phyloP scores from a whole-genome alignment of 805 yeast genomes.

The Lachancea lanzarotensis region DNA sequence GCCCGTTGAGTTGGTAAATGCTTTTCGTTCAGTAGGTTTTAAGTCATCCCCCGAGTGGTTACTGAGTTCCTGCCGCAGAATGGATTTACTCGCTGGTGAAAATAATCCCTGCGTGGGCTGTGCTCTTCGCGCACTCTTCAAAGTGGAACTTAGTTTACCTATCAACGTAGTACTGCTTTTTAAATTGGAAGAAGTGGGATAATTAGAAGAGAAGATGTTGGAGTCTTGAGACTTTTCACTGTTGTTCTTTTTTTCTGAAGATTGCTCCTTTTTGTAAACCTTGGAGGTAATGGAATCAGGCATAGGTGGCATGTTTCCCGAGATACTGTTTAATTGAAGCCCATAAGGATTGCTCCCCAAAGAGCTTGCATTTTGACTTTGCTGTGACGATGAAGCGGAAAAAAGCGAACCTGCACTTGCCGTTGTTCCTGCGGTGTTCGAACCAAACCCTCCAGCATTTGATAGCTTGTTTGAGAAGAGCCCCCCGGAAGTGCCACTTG shows the following conservation, averaged over 20 bases:
- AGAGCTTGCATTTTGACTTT: neutral
- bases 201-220: slow-evolving; percentile 15
- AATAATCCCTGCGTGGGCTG: slow-evolving; percentile 34
- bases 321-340: slow-evolving; percentile 23
- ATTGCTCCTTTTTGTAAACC: slow-evolving; percentile 15
- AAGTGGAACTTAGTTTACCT: slow-evolving; percentile 34
- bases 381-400: slow-evolving; percentile 6
- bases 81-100: slow-evolving; percentile 25
- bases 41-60: neutral
- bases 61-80: slow-evolving; percentile 1
- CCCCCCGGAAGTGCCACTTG: no score
- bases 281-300: slow-evolving; percentile 37
- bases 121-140: slow-evolving; percentile 22
- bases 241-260: neutral
- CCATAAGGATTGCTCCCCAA: slow-evolving; percentile 27
- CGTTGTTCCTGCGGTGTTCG: slow-evolving; percentile 5
- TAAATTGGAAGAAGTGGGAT: slow-evolving; percentile 13
- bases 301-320: slow-evolving; percentile 30
- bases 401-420: slow-evolving; percentile 8
- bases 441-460: slow-evolving; percentile 10
- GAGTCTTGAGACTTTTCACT: slow-evolving; percentile 12
- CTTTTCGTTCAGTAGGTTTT: slow-evolving; percentile 1
- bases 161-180: slow-evolving; percentile 18
- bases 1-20: slow-evolving; percentile 7
- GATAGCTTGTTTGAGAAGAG: neutral